Base-by-base conservation (phyloP, 163 green algal genomes). In the Smithsoniella earleae region DNA sequence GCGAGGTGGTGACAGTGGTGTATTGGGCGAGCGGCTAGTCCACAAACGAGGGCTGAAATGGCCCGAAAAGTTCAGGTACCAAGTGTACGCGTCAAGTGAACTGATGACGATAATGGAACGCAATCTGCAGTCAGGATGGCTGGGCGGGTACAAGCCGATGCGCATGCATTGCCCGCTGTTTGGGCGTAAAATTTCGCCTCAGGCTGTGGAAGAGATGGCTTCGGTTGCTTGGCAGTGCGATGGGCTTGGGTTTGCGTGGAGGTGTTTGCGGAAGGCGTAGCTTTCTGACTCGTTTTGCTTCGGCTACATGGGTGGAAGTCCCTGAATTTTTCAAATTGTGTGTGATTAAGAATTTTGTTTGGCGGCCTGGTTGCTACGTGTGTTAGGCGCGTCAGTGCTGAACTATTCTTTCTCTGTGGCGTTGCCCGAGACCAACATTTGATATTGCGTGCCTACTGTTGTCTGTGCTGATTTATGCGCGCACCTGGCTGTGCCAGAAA, bases 151-250 rank as follows among this genome's bases (percentile, higher is more conserved):
- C 58, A 33, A 69, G 25, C 58, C 58, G 2, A 69, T 69, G 58
- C 58, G 16, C 5, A 69, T 69, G 58, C 31, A 69, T 1, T 69
- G 58, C 25, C 58, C 58, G 25, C 25, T 69, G 16, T 40, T 69
- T 13, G 58, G 58, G 20, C 20, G 58, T 5, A 30, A 33, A 0
- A 38, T 69, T 10, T 33, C 20, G 20, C 16, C 0, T 8, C n/a
- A 38, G 4, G 58, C 58, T 2, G 58, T 69, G 6, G 43, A 33
- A 30, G 58, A 69, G 27, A 45, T 69, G 40, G 58, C 58, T 30
- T 30, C 58, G 58, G 30, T 43, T 30, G 58, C 58, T n/a, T 69
- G 58, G 58, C 58, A 13, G 5, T 69, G 58, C 25, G 58, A 43
- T 31, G 58, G 58, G 16, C 58, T 69, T n/a, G 58, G 58, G 27